These are phyloP conservation scores for Cytospora schulzeri DNA, from an alignment of 2,329 filamentous ascomycete genomes.

Conservation along the genomic window DNA sequence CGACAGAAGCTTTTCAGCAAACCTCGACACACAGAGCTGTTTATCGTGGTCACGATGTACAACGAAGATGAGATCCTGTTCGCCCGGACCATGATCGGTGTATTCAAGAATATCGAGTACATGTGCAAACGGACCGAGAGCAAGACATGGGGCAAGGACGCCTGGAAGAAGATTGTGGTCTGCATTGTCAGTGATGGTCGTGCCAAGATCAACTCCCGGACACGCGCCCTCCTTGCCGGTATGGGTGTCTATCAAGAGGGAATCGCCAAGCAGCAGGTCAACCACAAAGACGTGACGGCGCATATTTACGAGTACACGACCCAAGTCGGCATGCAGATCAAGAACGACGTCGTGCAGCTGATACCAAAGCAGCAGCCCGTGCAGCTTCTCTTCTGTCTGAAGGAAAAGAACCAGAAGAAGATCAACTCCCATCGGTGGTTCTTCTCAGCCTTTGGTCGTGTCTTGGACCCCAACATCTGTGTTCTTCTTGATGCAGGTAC, in stretches of 20 bases:
- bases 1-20: slow-evolving; percentile 92
- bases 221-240: slow-evolving; percentile 83
- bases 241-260: slow-evolving; percentile 98
- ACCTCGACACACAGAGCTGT: slow-evolving; percentile 87
- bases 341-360: slow-evolving; percentile 83
- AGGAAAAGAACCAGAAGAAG: slow-evolving; percentile 99
- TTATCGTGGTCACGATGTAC: slow-evolving; percentile 98
- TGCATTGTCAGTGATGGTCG: slow-evolving; percentile 96
- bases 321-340: slow-evolving; percentile 83
- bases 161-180: slow-evolving; percentile 99
- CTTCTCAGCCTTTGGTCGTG: slow-evolving; percentile 92
- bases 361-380: slow-evolving; percentile 87
- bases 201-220: slow-evolving; percentile 93
- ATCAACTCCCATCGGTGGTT: slow-evolving; percentile 99
- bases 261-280: slow-evolving; percentile 97
- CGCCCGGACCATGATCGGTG: slow-evolving; percentile 91
- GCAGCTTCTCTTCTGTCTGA: slow-evolving; percentile 95
- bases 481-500: slow-evolving; percentile 96
- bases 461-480: slow-evolving; percentile 94
- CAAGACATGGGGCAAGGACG: slow-evolving; percentile 97
- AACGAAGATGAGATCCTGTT: slow-evolving; percentile 98
- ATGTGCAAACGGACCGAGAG: slow-evolving; percentile 93
- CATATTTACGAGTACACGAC: slow-evolving; percentile 97
- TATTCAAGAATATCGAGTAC: slow-evolving; percentile 98
- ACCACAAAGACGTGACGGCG: slow-evolving; percentile 91